Evolutionary conservation across 208 protist species (phyloP), one percentile per base, ranked within the genome.

Genomic region (Strigomonas culicis): DNA sequence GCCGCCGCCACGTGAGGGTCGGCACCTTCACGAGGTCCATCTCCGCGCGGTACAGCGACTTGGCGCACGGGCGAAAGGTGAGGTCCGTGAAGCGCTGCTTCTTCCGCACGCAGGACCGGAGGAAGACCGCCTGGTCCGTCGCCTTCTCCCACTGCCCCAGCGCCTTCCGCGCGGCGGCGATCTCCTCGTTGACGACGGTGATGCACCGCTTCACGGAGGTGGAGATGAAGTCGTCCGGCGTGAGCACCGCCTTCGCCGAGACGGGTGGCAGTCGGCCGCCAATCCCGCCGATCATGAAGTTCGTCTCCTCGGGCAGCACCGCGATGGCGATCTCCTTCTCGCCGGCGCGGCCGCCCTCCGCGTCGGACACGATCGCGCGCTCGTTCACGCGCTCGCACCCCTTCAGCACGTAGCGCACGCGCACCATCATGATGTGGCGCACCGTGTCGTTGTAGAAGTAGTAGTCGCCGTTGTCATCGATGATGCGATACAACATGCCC

Each of bases 381-480:
- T 79, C 72, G 27, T 74, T 75, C 30, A 82, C 69, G 19, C 11
- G 34, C 66, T 81, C 77, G 41, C 68, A 49, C n/a, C 73, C 73
- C 17, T 24, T 62, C 10, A 82, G 66, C 63, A 76, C 32, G 57
- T 57, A 63, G 46, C 65, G 62, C 52, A 82, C 63, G 15, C 70
- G 65, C 62, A 92, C 79, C 57, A 80, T 67, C 76, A 92, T 84
- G 32, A 88, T 72, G 31, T 80, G 77, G 13, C 72, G 68, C 17
- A 72, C 69, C 13, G 85, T 92, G 72, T 92, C 85, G 68, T 92
- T 92, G 66, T 82, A 92, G 62, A 92, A 82, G 66, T 77, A 61
- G 70, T 82, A 92, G 53, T 67, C 64, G 1, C 66, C 72, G 6
- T 52, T 63, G 11, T 36, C 32, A n/a, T 67, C 72, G 39, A 76